Percentiles rank a stretch among this genome's conserved stretches.
phyloP scores from a whole-genome alignment of 108 stramenopile species.

The Aurantiochytrium sp. region DNA sequence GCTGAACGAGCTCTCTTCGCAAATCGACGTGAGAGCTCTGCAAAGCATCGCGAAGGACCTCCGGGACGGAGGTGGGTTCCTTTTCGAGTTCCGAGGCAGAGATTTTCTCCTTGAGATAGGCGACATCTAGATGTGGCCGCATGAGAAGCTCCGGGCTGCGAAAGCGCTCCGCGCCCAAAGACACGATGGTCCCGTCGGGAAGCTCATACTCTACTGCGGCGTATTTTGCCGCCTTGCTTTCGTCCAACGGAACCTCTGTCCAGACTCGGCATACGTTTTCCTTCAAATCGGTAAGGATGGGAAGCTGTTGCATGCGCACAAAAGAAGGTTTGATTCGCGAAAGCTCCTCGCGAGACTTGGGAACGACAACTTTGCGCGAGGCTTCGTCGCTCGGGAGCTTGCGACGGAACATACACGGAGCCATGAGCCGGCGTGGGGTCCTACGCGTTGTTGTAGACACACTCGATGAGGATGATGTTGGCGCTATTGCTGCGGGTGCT shows the following conservation, averaged over 20 bases:
- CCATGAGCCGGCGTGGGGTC: background rate
- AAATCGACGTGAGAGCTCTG: conserved; percentile 48
- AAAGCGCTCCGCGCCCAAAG: background rate
- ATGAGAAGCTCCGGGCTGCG: background rate
- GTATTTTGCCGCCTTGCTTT: background rate
- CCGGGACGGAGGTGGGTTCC: conserved; percentile 3
- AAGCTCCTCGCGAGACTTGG: background rate
- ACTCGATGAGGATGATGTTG: no score
- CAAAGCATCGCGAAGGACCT: background rate
- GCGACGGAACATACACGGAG: background rate
- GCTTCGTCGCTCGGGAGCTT: background rate
- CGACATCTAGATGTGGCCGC: background rate
- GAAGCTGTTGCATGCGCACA: background rate
- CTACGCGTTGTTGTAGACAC: no score
- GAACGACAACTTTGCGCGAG: background rate
- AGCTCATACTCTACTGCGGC: background rate
- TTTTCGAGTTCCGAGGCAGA: background rate
- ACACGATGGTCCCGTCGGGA: conserved; percentile 22
- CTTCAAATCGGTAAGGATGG: background rate
- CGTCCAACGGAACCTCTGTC: background rate
- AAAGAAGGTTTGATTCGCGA: background rate
- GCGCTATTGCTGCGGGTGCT: no score
- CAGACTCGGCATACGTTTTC: background rate
- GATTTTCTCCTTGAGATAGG: background rate
- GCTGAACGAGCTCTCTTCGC: conserved; percentile 74